A percentile compares a stretch with the other conserved stretches of the same genome.
Evolutionary conservation across 768 basidiomycete genomes (phyloP).

Genomic region (Erythrobasidium yunnanense): DNA sequence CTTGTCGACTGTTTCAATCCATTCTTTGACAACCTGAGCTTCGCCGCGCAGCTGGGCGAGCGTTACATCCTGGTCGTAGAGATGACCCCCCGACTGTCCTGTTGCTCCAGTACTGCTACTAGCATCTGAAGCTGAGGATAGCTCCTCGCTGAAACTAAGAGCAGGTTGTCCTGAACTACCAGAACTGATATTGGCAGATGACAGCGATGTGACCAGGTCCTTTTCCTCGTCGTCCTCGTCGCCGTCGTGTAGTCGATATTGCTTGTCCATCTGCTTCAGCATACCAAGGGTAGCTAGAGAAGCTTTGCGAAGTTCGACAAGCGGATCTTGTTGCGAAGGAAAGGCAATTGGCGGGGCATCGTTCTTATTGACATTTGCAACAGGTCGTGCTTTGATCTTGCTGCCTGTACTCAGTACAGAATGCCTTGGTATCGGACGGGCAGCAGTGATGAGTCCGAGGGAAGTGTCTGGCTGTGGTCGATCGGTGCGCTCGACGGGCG

Average conservation of each 20-base stretch:
- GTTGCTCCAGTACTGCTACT: background rate
- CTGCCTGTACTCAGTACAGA: background rate
- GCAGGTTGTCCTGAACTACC: too few relatives aligned
- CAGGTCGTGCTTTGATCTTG: too few relatives aligned
- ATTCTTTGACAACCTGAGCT: conserved; percentile 7
- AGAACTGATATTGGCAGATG: too few relatives aligned
- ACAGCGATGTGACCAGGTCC: too few relatives aligned
- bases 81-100: too few relatives aligned
- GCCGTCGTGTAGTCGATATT: conserved; percentile 50
- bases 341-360: background rate
- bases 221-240: background rate
- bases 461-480: too few relatives aligned
- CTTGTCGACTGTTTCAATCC: conserved; percentile 27
- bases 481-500: too few relatives aligned
- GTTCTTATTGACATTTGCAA: background rate
- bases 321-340: conserved; percentile 47
- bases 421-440: conserved; percentile 22
- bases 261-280: conserved; percentile 70
- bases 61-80: conserved; percentile 6
- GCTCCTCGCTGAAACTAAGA: background rate
- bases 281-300: conserved; percentile 73
- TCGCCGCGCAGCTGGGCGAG: conserved; percentile 6
- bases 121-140: background rate
- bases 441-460: conserved; percentile 22
- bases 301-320: conserved; percentile 59